Base-by-base conservation (phyloP, 495 filamentous ascomycete species). In the Mytilinidion resinicola region DNA sequence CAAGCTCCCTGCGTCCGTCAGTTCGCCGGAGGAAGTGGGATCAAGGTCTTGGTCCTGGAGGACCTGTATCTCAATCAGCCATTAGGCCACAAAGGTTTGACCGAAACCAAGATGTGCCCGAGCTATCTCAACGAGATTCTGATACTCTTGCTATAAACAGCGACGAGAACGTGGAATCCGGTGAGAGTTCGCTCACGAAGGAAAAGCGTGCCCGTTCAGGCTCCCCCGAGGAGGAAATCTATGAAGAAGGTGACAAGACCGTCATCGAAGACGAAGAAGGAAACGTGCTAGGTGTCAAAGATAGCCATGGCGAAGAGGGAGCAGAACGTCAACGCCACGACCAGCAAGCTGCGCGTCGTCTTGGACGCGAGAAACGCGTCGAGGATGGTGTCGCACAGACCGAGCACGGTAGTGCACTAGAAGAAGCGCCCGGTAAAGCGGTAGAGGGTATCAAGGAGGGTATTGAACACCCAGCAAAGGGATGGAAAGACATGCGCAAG, bases 1-100 rank as follows among this genome's bases (percentile, higher is more conserved):
- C 83, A 9, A 82, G 84, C 9, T 87, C 83, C 57, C 62, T 83
- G n/a, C 79, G 79, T 46, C 75, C 83, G 35, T 76, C 80, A 9
- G 76, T 84, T 14, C 78, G 85, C 56, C 85, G 78, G 55, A 87
- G 79, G 57, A 89, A 82, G 73, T 87, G 84, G 79, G 84, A 85
- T 56, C 77, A 82, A 51, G 86, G 84, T 1, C 84, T 81, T 62
- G 86, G 88, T 21, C 85, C 87, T 6, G 93, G 93, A 53, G 93
- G 93, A 0, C 93, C 91, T 5, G 88, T 98, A 57, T 88, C 81
- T 56, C 84, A 95, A 70, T 95, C 92, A 37, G 93, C 93, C 17
- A 96, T 98, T 64, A 79, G 80, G 61, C 93, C 93, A 42, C 78
- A 82, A 51, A 78, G 82, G 47, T 78, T 77, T 51, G 76, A 69